phyloP scores from a whole-genome alignment of 1,284 basidiomycete species.

The Sphaerobolus stellatus region DNA sequence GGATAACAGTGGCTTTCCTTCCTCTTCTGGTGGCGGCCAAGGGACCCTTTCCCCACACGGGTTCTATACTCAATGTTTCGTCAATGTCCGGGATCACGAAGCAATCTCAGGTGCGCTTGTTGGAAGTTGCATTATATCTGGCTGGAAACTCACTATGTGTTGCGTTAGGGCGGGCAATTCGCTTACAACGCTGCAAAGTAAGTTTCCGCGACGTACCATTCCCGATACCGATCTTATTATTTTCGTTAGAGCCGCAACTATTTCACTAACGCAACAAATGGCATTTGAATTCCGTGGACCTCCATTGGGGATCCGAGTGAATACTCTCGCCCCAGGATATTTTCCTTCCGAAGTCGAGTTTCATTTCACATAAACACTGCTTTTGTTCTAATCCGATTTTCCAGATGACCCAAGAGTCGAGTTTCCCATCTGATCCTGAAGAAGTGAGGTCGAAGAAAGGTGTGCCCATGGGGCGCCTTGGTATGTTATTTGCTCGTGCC shows the following conservation, averaged over 20 bases:
- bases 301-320: slow-evolving; percentile 7
- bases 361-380: neutral
- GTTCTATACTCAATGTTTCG: slow-evolving; percentile 12
- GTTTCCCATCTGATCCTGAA: slow-evolving; percentile 2
- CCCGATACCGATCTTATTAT: neutral
- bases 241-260: slow-evolving; percentile 7
- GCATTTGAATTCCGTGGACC: slow-evolving; percentile 12
- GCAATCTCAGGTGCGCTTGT: slow-evolving; percentile 10
- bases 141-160: neutral
- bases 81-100: slow-evolving; percentile 15
- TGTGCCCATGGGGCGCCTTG: slow-evolving; percentile 6
- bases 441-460: slow-evolving; percentile 3
- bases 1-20: slow-evolving; percentile 10
- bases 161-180: slow-evolving; percentile 12
- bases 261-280: slow-evolving; percentile 11
- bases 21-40: slow-evolving; percentile 10
- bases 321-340: slow-evolving; percentile 12
- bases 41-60: neutral
- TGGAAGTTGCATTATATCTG: neutral
- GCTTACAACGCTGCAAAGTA: slow-evolving; percentile 14
- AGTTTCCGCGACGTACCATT: neutral
- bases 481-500: too few relatives aligned
- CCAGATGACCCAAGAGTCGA: slow-evolving; percentile 11
- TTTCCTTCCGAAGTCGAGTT: slow-evolving; percentile 12
- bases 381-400: neutral